Evolutionary conservation across 495 filamentous ascomycete species (phyloP), one percentile per base, ranked within the genome.

Genomic region (Xylaria castorea): DNA sequence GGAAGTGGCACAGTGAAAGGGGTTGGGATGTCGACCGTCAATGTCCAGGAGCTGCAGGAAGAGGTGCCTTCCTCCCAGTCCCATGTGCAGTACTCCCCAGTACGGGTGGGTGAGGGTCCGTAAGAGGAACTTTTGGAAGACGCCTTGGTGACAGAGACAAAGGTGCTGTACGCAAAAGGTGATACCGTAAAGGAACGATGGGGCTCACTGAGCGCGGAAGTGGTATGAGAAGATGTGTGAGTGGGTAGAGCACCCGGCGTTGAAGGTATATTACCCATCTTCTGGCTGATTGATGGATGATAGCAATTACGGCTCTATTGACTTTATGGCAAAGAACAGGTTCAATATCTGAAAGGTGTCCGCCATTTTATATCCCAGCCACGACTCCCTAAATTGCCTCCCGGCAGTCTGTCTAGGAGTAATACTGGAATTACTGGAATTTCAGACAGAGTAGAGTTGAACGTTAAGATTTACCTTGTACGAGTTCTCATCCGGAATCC

Each of bases 241-340:
- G 68, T 70, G 27, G 55, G 14, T 9, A 42, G 22, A 63, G 46
- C 68, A 71, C 57, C 44, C 57, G 30, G 32, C 6, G 34, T 42
- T 42, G 68, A 71, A 71, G 40, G 36, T 32, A 8, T 32, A 14
- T 53, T 71, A 27, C 68, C 68, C 68, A 71, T 71, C 30, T 42
- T 70, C 55, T 51, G n/a, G 27, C 14, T 64, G 32, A 40, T 55
- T 40, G 36, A 42, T 7, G 4, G 40, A 30, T 30, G 11, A 57
- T 16, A 30, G n/a, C 9, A 57, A 18, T 0, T 30, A 30, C 5
- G 9, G 7, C 2, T 42, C 20, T n/a, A 20, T 57, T 44, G 66
- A 42, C 3, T 11, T 4, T 57, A 36, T 1, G 5, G 16, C 3
- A 25, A 27, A 8, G 14, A 27, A 22, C 30, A 27, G 66, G 12